A percentile compares a stretch with the other conserved stretches of the same genome.
phyloP scores from a whole-genome alignment of 352 stramenopile species.

The Phytophthora sansomeana region DNA sequence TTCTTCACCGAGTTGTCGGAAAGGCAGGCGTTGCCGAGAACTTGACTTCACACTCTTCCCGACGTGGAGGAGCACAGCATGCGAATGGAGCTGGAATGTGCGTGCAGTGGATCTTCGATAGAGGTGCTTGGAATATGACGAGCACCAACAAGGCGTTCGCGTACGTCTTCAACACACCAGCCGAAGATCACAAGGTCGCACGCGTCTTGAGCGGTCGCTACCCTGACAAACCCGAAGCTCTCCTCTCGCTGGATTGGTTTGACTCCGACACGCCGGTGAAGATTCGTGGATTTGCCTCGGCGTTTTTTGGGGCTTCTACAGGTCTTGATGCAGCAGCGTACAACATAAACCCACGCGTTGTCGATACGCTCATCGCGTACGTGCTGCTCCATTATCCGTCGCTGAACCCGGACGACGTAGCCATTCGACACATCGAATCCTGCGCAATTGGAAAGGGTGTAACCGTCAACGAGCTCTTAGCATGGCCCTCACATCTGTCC shows the following conservation, averaged over 20 bases:
- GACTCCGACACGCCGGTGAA: neutral
- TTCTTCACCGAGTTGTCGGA: neutral
- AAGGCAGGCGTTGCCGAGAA: neutral
- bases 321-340: too few relatives aligned
- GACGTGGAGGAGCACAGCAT: conserved; percentile 24
- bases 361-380: too few relatives aligned
- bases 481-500: conserved; percentile 14
- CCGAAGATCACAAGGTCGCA: conserved; percentile 2
- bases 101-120: conserved; percentile 21
- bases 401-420: too few relatives aligned
- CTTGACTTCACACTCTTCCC: conserved; percentile 37
- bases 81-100: conserved; percentile 5
- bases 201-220: conserved; percentile 1
- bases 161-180: conserved; percentile 5
- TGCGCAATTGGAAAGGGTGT: too few relatives aligned
- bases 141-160: conserved; percentile 31
- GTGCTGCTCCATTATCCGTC: too few relatives aligned
- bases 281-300: too few relatives aligned
- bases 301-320: too few relatives aligned
- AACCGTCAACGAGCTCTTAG: conserved; percentile 14
- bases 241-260: conserved; percentile 1
- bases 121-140: conserved; percentile 24
- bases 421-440: too few relatives aligned
- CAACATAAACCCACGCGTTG: too few relatives aligned
- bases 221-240: neutral